phyloP scores from a whole-genome alignment of 805 yeast genomes.

The Nakazawaea pomicola region DNA sequence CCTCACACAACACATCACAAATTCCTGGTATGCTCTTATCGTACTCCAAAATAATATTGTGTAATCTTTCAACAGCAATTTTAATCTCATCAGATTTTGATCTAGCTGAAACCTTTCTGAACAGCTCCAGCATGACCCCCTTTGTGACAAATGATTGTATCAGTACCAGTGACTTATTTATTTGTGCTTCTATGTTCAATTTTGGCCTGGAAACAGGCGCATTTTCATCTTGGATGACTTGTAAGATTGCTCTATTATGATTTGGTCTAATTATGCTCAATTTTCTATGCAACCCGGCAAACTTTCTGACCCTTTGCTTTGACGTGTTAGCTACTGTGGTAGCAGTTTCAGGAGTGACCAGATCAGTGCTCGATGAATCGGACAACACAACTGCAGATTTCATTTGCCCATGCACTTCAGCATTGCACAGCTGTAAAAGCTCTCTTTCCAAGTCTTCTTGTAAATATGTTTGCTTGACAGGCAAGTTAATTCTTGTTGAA shows the following conservation, averaged over 20 bases:
- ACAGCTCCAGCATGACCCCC: slow-evolving; percentile 9
- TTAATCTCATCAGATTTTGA: slow-evolving; percentile 48
- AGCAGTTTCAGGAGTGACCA: no score
- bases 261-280: not conserved
- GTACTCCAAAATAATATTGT: slow-evolving; percentile 33
- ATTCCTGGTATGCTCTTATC: slow-evolving; percentile 60
- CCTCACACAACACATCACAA: slow-evolving; percentile 62
- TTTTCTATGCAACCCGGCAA: not conserved
- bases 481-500: not conserved
- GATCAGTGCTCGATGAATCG: no score
- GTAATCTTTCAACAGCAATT: slow-evolving; percentile 37
- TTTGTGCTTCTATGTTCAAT: not conserved
- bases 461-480: slow-evolving; percentile 19
- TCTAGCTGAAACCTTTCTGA: slow-evolving; percentile 43
- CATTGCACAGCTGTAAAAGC: no score
- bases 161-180: no score
- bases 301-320: slow-evolving; percentile 6
- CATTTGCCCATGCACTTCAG: no score
- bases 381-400: no score
- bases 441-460: slow-evolving; percentile 1
- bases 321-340: slow-evolving; percentile 2
- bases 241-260: not conserved
- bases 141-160: not conserved
- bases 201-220: no score
- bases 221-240: not conserved